Evolutionary conservation across 352 stramenopile species (phyloP).

Genomic region (Globisporangium parvum): DNA sequence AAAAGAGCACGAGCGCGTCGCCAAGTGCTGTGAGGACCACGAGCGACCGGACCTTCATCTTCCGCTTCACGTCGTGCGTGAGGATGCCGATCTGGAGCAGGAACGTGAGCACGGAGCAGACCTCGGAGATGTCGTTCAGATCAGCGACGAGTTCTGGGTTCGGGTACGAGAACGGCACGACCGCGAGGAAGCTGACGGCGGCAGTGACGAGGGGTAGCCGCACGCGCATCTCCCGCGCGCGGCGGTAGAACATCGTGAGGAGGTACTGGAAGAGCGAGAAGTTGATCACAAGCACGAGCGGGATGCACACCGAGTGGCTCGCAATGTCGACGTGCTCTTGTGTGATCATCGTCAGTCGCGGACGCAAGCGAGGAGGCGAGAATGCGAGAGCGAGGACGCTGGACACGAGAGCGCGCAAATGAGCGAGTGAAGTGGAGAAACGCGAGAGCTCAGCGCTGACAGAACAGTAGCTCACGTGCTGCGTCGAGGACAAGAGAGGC

Average conservation of each 20-base stretch:
- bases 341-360: not conserved
- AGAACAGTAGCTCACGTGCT: no score
- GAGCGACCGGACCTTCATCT: constrained; percentile 12
- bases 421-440: no score
- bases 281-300: constrained; percentile 32
- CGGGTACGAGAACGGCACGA: constrained; percentile 21
- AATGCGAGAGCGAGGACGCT: no score
- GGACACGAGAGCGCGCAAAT: no score
- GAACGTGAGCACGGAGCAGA: constrained; percentile 27
- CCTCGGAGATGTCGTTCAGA: constrained; percentile 32
- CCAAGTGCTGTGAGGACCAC: not conserved
- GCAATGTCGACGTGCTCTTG: not conserved
- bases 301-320: constrained; percentile 3
- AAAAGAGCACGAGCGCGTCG: not conserved
- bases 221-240: constrained; percentile 14
- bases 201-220: constrained; percentile 10
- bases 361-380: not conserved
- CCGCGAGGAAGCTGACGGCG: constrained; percentile 16
- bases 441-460: no score
- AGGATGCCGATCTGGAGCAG: constrained; percentile 31
- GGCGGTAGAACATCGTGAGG: constrained; percentile 21
- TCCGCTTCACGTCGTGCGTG: constrained; percentile 23
- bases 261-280: constrained; percentile 41
- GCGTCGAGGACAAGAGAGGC: no score
- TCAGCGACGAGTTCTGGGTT: constrained; percentile 15